Evolutionary conservation across 768 basidiomycete species (phyloP).

Genomic region (Sporobolomyces pararoseus): DNA sequence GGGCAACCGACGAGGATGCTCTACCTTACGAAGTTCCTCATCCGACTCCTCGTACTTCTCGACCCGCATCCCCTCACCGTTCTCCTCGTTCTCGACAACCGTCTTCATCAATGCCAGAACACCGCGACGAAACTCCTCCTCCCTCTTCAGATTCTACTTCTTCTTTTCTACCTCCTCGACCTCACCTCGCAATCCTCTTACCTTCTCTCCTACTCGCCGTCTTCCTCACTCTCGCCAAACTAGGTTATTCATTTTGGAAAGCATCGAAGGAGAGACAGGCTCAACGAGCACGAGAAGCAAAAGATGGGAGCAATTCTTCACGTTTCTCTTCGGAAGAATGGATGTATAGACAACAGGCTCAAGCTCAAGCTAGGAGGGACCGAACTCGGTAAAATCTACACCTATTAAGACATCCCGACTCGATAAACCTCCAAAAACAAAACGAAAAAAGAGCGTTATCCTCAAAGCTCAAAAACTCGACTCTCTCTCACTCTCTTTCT

Average conservation of each 20-base stretch:
- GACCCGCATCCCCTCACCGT: constrained; percentile 16
- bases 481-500: not conserved
- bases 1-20: constrained; percentile 36
- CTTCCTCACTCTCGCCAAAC: constrained; percentile 22
- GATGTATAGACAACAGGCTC: too few species aligned
- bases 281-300: too few species aligned
- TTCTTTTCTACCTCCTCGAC: constrained; percentile 27
- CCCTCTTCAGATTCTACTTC: not conserved
- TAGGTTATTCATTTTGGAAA: constrained; percentile 5
- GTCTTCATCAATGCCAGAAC: too few species aligned
- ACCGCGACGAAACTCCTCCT: not conserved
- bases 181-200: constrained; percentile 28
- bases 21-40: constrained; percentile 20
- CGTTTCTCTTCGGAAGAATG: too few species aligned
- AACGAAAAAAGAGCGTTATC: too few species aligned
- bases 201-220: constrained; percentile 34
- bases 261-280: constrained; percentile 8
- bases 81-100: constrained; percentile 2
- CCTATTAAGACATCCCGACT: too few species aligned
- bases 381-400: too few species aligned
- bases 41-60: constrained; percentile 2
- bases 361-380: too few species aligned
- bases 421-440: too few species aligned
- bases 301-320: too few species aligned
- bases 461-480: not conserved